Evolutionary conservation across 176 grass and related monocot species (phyloP).

Genomic region (Raddia guianensis): DNA sequence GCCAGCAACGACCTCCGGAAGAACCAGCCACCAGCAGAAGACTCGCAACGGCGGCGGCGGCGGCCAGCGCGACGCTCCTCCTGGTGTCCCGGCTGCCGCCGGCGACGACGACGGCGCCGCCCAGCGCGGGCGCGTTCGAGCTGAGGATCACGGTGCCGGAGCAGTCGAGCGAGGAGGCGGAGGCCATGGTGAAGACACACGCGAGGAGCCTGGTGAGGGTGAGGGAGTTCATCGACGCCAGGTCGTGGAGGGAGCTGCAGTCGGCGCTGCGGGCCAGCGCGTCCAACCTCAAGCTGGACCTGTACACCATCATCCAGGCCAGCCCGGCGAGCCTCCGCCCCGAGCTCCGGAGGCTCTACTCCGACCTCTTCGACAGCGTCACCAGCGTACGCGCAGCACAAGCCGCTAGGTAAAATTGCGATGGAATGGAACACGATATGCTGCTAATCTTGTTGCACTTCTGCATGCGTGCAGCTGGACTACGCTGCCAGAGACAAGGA

Average conservation of each 20-base stretch:
- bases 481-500: conserved; percentile 70
- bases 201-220: conserved; percentile 67
- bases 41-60: conserved; percentile 32
- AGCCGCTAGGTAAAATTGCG: background rate
- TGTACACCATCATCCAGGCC: conserved; percentile 87
- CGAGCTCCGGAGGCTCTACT: conserved; percentile 77
- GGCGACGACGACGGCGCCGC: background rate
- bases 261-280: conserved; percentile 58
- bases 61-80: conserved; percentile 25
- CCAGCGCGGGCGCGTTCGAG: conserved; percentile 51
- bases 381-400: conserved; percentile 41
- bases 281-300: conserved; percentile 76
- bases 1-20: background rate
- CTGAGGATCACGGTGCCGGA: conserved; percentile 61
- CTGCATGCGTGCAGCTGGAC: conserved; percentile 54
- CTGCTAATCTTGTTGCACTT: background rate
- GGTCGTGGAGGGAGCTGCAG: conserved; percentile 75
- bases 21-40: conserved; percentile 41
- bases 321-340: conserved; percentile 47
- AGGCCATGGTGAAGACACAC: conserved; percentile 50
- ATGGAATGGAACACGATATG: background rate
- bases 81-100: conserved; percentile 49
- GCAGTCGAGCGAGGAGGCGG: conserved; percentile 69
- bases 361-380: conserved; percentile 78
- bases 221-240: conserved; percentile 63